These are phyloP conservation scores for Myxozyma udenii DNA, from an alignment of 805 yeast genomes.

Conservation along the genomic window DNA sequence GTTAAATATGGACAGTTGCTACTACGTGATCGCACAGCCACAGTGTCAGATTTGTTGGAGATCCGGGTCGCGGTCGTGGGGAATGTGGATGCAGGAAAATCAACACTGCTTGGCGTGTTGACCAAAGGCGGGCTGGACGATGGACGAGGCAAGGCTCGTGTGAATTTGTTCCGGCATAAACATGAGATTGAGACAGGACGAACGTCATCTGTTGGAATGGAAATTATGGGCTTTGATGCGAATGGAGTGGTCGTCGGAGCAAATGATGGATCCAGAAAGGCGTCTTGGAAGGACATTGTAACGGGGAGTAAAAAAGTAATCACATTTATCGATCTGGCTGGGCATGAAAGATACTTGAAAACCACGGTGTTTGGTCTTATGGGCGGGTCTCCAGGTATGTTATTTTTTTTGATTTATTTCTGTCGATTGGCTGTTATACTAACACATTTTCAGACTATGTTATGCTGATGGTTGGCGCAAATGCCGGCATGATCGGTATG, in stretches of 20 bases:
- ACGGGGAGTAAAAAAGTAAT: conserved; percentile 25
- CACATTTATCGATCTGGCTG: conserved; percentile 30
- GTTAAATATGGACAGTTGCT: conserved; percentile 13
- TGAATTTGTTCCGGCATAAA: conserved; percentile 27
- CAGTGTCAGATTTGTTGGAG: conserved; percentile 26
- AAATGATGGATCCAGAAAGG: conserved; percentile 21
- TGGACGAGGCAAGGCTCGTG: conserved; percentile 31
- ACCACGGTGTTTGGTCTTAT: conserved; percentile 30
- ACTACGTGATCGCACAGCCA: conserved; percentile 9
- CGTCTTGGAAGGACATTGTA: conserved; percentile 28
- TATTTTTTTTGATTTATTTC: too few species aligned
- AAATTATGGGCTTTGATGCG: conserved; percentile 29
- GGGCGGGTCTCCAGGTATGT: conserved; percentile 30
- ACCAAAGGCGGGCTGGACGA: conserved; percentile 31
- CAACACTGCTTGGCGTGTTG: conserved; percentile 28
- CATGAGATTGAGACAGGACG: conserved; percentile 29
- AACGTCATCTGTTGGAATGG: conserved; percentile 31
- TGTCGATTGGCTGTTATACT: neutral
- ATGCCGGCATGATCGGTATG: conserved; percentile 31
- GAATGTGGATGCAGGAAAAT: conserved; percentile 31
- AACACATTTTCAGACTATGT: conserved; percentile 18
- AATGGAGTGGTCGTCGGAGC: conserved; percentile 23
- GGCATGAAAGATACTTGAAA: conserved; percentile 29
- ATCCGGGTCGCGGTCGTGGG: conserved; percentile 31
- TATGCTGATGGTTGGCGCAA: conserved; percentile 32